Evolutionary conservation across 176 grass and related monocot species (phyloP).

Genomic region (Canna indica): DNA sequence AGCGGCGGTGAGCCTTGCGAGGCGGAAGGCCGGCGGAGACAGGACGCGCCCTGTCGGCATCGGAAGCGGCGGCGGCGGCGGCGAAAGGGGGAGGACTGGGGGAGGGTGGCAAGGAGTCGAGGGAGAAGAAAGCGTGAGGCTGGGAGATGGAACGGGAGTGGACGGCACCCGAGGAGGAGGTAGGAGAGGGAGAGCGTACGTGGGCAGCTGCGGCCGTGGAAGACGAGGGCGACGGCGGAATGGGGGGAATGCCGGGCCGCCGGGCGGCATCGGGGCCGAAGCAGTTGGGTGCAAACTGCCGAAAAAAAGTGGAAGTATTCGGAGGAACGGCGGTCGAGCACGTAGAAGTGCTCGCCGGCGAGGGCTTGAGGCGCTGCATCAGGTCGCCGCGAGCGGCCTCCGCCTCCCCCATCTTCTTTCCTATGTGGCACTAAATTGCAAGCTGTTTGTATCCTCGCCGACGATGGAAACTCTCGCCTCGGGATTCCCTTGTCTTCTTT

Average conservation of each 20-base stretch:
- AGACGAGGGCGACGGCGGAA: background rate
- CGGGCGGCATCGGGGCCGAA: background rate
- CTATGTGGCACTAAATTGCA: background rate
- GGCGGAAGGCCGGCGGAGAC: constrained; percentile 18
- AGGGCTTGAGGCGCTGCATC: background rate
- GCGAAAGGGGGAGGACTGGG: background rate
- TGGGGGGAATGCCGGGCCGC: background rate
- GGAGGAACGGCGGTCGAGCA: background rate
- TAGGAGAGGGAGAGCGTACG: background rate
- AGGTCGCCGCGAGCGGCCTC: background rate
- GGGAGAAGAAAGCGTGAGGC: background rate
- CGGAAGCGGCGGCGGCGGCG: background rate
- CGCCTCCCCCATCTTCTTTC: background rate
- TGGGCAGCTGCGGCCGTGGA: background rate
- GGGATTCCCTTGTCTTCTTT: background rate
- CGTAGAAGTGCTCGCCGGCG: background rate
- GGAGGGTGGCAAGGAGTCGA: background rate
- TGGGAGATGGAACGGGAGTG: background rate
- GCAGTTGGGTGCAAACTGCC: background rate
- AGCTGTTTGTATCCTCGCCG: background rate
- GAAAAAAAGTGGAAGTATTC: background rate
- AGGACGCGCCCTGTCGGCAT: background rate
- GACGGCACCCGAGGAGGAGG: background rate
- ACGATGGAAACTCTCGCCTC: background rate
- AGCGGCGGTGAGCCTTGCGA: constrained; percentile 7